A percentile compares a stretch with the other conserved stretches of the same genome.
Conservation (phyloP, 148 eudicot genomes). For the Drosera capensis region DNA sequence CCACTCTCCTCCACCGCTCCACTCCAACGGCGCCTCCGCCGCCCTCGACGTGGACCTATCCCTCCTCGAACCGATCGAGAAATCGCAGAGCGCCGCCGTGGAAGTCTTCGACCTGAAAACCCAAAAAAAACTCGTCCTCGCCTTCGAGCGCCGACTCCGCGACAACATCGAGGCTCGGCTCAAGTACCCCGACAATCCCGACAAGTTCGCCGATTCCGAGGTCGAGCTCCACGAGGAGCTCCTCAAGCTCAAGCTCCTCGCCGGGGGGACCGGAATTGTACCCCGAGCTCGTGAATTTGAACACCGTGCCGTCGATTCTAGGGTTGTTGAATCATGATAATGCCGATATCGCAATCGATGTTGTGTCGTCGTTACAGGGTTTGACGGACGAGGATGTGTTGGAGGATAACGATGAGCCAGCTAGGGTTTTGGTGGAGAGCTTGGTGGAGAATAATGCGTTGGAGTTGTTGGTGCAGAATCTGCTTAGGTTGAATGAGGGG, state of each 20-base stretch:
- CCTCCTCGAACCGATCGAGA: constrained; percentile 75
- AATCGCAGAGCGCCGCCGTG: constrained; percentile 45
- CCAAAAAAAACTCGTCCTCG: constrained; percentile 62
- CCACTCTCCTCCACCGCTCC: constrained; percentile 12
- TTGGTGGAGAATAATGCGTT: constrained; percentile 70
- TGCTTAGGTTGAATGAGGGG: constrained; percentile 41
- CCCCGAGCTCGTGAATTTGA: constrained; percentile 55
- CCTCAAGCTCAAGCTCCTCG: constrained; percentile 65
- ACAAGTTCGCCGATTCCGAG: constrained; percentile 89
- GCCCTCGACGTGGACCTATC: constrained; percentile 45
- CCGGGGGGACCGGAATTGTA: constrained; percentile 76
- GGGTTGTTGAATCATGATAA: constrained; percentile 65
- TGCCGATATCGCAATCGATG: constrained; percentile 66
- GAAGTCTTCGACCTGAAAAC: constrained; percentile 77
- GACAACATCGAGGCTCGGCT: constrained; percentile 94
- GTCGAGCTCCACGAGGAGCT: constrained; percentile 85
- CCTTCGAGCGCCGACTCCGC: constrained; percentile 82
- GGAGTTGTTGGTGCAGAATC: constrained; percentile 65
- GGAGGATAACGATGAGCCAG: constrained; percentile 81
- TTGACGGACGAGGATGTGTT: constrained; percentile 74
- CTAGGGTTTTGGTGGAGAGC: constrained; percentile 54
- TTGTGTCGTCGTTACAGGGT: constrained; percentile 55
- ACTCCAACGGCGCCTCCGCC: constrained; percentile 1
- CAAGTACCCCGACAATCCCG: constrained; percentile 74
- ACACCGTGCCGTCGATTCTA: constrained; percentile 47